Evolutionary conservation across 495 filamentous ascomycete species (phyloP).

Genomic region (Cercophora sp.): DNA sequence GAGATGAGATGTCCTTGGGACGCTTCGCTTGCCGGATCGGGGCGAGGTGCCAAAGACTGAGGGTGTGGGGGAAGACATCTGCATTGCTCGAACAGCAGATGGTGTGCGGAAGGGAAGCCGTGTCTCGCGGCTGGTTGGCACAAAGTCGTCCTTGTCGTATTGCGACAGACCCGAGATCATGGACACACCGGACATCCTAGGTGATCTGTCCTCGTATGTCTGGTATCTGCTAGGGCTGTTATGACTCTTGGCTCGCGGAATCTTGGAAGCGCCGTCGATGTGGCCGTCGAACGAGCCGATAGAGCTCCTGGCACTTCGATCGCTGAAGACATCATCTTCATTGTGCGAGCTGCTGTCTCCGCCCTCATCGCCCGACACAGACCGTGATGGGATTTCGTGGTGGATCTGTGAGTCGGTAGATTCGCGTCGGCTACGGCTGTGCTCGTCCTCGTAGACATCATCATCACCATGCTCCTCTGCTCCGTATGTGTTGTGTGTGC

Average conservation of each 20-base stretch:
- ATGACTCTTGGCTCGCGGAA: slow-evolving; percentile 9
- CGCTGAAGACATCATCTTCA: slow-evolving; percentile 54
- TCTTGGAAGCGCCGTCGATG: slow-evolving; percentile 15
- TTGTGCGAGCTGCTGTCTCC: slow-evolving; percentile 43
- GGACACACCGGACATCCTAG: slow-evolving; percentile 32
- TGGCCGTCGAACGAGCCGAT: slow-evolving; percentile 37
- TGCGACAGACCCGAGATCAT: slow-evolving; percentile 43
- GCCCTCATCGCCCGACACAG: slow-evolving; percentile 27
- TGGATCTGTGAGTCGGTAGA: slow-evolving; percentile 20
- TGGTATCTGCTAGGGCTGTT: slow-evolving; percentile 14
- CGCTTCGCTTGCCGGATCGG: slow-evolving; percentile 34
- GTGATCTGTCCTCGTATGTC: slow-evolving; percentile 11
- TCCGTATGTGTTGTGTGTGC: slow-evolving; percentile 31
- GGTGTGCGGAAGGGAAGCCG: slow-evolving; percentile 54
- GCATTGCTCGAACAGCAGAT: slow-evolving; percentile 71
- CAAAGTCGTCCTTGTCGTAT: slow-evolving; percentile 39
- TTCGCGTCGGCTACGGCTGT: slow-evolving; percentile 14
- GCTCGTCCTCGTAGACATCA: slow-evolving; percentile 7
- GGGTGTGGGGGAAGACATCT: slow-evolving; percentile 65
- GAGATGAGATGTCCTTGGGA: slow-evolving; percentile 46
- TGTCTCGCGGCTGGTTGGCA: slow-evolving; percentile 35
- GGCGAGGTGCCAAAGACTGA: slow-evolving; percentile 45
- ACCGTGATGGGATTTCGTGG: slow-evolving; percentile 17
- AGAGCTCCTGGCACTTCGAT: slow-evolving; percentile 45
- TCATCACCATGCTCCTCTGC: slow-evolving; percentile 22